Conservation (phyloP, 2,329 filamentous ascomycete species). For the Aspergillus ustus region DNA sequence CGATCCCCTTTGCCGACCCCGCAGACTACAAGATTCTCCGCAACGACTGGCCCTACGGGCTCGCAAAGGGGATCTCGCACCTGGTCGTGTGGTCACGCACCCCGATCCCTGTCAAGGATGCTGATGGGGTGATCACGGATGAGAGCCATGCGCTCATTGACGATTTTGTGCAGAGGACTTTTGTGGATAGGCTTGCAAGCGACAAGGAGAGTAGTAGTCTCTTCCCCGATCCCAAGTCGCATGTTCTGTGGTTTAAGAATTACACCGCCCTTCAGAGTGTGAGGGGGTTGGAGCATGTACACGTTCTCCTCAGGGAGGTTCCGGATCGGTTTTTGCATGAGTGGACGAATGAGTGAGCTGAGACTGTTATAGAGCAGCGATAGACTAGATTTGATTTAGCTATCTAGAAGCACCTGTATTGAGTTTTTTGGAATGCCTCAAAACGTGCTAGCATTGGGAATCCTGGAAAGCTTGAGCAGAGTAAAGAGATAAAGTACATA, state of each 20-base stretch:
- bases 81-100: constrained; percentile 63
- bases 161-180: constrained; percentile 54
- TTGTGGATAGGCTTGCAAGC: constrained; percentile 49
- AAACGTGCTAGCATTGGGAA: constrained; percentile 26
- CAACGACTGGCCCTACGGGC: constrained; percentile 69
- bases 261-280: constrained; percentile 66
- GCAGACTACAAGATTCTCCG: constrained; percentile 61
- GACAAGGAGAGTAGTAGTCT: constrained; percentile 33
- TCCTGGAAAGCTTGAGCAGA: constrained; percentile 18
- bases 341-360: constrained; percentile 46
- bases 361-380: not conserved
- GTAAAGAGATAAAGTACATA: constrained; percentile 11
- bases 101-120: constrained; percentile 51
- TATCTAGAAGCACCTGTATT: not conserved
- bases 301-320: constrained; percentile 57
- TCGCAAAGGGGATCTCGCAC: constrained; percentile 59
- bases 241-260: constrained; percentile 69
- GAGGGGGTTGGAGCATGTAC: constrained; percentile 61
- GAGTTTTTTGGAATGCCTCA: constrained; percentile 1
- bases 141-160: constrained; percentile 55
- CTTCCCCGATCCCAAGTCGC: constrained; percentile 41
- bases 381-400: constrained; percentile 1
- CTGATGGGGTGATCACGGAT: constrained; percentile 56
- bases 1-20: constrained; percentile 58
- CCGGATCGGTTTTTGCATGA: constrained; percentile 49